phyloP scores from a whole-genome alignment of 805 yeast genomes.

The Spathaspora sp. region DNA sequence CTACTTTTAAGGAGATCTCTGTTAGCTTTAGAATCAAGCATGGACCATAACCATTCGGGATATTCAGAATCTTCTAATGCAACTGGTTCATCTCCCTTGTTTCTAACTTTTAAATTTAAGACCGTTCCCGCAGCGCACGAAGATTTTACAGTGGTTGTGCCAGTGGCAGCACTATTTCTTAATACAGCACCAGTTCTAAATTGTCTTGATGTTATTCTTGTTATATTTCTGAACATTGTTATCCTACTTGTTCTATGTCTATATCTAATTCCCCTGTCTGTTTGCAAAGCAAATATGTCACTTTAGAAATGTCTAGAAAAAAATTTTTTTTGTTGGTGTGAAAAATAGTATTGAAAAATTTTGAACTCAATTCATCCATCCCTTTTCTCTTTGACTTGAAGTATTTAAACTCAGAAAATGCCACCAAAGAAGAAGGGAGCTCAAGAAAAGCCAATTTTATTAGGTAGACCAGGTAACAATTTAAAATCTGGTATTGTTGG shows the following conservation, averaged over 20 bases:
- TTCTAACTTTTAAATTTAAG: constrained; percentile 67
- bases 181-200: neutral
- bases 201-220: neutral
- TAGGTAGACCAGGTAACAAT: constrained; percentile 70
- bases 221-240: neutral
- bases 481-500: constrained; percentile 82
- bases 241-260: neutral
- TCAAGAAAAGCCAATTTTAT: constrained; percentile 65
- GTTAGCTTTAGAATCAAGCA: constrained; percentile 66
- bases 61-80: constrained; percentile 86
- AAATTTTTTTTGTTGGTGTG: neutral
- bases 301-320: neutral
- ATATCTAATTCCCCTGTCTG: too few relatives aligned
- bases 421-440: constrained; percentile 70
- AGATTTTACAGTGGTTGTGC: constrained; percentile 10
- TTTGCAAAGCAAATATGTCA: neutral
- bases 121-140: constrained; percentile 67
- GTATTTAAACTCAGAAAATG: constrained; percentile 32
- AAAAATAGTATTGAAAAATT: neutral
- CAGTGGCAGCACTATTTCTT: neutral
- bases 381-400: neutral
- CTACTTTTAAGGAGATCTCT: constrained; percentile 52
- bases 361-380: neutral
- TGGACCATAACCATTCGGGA: constrained; percentile 93
- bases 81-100: constrained; percentile 80